phyloP scores from a whole-genome alignment of 2,329 filamentous ascomycete species.

The Domatiomyces globalis region DNA sequence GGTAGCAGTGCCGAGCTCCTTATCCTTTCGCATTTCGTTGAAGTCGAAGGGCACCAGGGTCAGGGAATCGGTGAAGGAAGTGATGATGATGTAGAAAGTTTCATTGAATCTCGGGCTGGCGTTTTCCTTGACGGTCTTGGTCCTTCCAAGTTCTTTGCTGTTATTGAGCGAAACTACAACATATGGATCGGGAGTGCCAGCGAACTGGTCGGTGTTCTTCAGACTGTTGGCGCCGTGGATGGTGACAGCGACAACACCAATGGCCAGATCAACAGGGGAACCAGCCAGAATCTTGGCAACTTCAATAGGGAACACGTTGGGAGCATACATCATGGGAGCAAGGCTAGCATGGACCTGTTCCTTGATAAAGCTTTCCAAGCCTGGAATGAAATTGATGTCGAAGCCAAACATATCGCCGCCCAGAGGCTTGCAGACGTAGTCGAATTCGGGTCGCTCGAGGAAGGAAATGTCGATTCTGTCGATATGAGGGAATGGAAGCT shows the following conservation, averaged over 20 bases:
- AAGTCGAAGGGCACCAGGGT: conserved; percentile 80
- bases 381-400: conserved; percentile 97
- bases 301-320: conserved; percentile 96
- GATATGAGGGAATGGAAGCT: conserved; percentile 88
- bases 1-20: conserved; percentile 75
- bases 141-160: conserved; percentile 66
- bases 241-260: conserved; percentile 83
- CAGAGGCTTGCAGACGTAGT: conserved; percentile 95
- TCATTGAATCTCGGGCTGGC: conserved; percentile 89
- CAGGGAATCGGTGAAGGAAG: conserved; percentile 74
- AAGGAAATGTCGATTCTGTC: conserved; percentile 94
- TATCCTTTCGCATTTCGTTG: conserved; percentile 93
- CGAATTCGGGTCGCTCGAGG: conserved; percentile 72
- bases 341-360: conserved; percentile 93
- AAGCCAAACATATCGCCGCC: conserved; percentile 93
- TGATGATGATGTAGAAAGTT: conserved; percentile 89
- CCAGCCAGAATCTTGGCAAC: conserved; percentile 97
- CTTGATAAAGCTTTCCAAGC: conserved; percentile 81
- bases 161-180: conserved; percentile 71
- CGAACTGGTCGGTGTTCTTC: conserved; percentile 90
- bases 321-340: conserved; percentile 93
- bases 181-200: conserved; percentile 84
- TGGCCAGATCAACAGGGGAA: conserved; percentile 83
- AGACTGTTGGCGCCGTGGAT: conserved; percentile 82
- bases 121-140: conserved; percentile 75